Evolutionary conservation across 2,329 filamentous ascomycete genomes (phyloP), one percentile per base, ranked within the genome.

Genomic region (Fusarium penzigii): DNA sequence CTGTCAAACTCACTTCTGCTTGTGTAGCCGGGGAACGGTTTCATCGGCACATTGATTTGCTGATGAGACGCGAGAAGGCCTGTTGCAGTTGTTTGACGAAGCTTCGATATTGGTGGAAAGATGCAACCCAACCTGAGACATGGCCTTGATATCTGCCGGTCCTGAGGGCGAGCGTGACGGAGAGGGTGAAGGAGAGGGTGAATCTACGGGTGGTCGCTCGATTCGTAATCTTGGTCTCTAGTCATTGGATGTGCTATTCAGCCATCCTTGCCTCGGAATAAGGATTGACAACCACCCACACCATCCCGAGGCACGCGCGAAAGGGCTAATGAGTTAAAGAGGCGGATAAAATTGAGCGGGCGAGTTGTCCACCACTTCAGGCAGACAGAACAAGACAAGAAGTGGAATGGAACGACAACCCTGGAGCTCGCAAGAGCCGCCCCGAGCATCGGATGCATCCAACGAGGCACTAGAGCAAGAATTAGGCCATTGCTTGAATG

Each of bases 401-500:
- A n/a, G 17, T 14, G 12, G n/a, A 17, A 40, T 34, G 45, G 20
- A 48, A 43, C 34, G 38, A 16, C 40, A 46, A 48, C 44, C 49
- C 44, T 56, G 43, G 46, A 38, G 9, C n/a, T 17, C 9, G 14
- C 17, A 36, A 43, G 25, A 36, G 44, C 49, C 46, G 51, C 46
- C 56, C 61, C 58, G 53, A 63, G 44, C 39, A 56, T 56, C 54
- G 52, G 62, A 54, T 51, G 44, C 44, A 41, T 56, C 43, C 39
- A 55, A 29, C 39, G 36, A 36, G 43, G 53, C 53, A 52, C 62
- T 63, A 64, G 46, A 49, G 58, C 51, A 52, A 29, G 50, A 46
- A 49, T 58, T 58, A 52, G 48, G 49, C 49, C 48, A 57, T 14
- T 14, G 32, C 32, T 36, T 57, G 43, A 46, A 51, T 51, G 49